A percentile compares a stretch with the other conserved stretches of the same genome.
phyloP scores from a whole-genome alignment of 257 asterid species.

The Verbascum thapsus region DNA sequence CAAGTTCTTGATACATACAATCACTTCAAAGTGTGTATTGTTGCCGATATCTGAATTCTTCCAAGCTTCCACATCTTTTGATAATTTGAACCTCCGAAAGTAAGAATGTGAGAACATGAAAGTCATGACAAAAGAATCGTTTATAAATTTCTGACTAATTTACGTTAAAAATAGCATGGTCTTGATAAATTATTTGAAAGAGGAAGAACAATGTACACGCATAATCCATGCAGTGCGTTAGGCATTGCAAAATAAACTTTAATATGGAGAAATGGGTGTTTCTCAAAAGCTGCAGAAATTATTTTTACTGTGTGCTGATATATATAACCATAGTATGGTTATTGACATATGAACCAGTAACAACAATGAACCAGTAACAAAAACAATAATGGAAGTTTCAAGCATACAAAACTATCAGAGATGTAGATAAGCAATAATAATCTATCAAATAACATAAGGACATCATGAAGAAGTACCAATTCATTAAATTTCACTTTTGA shows the following conservation, averaged over 20 bases:
- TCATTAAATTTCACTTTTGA: constrained; percentile 4
- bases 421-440: too few relatives aligned
- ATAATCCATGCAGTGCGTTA: neutral
- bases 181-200: constrained; percentile 6
- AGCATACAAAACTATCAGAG: neutral
- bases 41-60: constrained; percentile 11
- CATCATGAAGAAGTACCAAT: neutral
- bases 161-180: neutral
- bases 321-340: neutral
- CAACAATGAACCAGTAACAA: constrained; percentile 5
- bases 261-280: constrained; percentile 4
- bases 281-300: constrained; percentile 4
- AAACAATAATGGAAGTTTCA: constrained; percentile 5
- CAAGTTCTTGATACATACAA: constrained; percentile 1
- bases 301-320: neutral
- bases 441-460: too few relatives aligned
- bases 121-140: neutral
- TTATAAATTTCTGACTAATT: neutral
- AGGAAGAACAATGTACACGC: constrained; percentile 11
- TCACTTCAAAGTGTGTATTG: neutral
- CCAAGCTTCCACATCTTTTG: neutral
- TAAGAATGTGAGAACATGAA: constrained; percentile 14
- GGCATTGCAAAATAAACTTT: neutral
- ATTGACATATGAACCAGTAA: neutral
- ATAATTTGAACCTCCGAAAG: constrained; percentile 9